These are phyloP conservation scores for Hymenoscyphus occultus DNA, from an alignment of 2,329 filamentous ascomycete genomes.

Conservation along the genomic window DNA sequence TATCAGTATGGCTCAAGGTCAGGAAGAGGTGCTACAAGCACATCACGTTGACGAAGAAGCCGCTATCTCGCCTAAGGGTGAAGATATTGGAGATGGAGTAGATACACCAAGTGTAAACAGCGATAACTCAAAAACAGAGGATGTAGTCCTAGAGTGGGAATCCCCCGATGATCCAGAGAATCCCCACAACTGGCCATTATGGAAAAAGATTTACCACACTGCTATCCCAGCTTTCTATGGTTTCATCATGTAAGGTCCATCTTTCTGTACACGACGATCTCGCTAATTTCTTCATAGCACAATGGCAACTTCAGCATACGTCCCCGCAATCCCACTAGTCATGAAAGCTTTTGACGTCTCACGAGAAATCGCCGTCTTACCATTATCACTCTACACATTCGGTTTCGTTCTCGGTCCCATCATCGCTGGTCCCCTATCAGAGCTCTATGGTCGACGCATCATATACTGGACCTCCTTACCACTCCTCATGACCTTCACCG, in stretches of 20 bases:
- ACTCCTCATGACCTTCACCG: constrained; percentile 59
- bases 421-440: constrained; percentile 64
- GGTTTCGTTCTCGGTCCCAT: constrained; percentile 60
- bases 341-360: constrained; percentile 52
- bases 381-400: constrained; percentile 57
- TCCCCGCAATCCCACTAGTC: constrained; percentile 48
- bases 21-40: neutral
- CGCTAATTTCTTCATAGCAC: constrained; percentile 24
- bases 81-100: neutral
- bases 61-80: neutral
- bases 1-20: neutral
- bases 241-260: constrained; percentile 27
- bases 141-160: constrained; percentile 25
- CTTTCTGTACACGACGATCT: neutral
- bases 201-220: constrained; percentile 29
- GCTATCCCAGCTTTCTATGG: constrained; percentile 28
- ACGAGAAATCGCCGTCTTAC: constrained; percentile 55
- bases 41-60: neutral
- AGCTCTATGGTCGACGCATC: constrained; percentile 58
- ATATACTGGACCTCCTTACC: constrained; percentile 59
- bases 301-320: constrained; percentile 42
- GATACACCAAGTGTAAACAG: constrained; percentile 12
- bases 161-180: constrained; percentile 24
- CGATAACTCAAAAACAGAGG: neutral
- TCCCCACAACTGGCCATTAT: constrained; percentile 28